These are phyloP conservation scores for Xylariaceae sp. DNA, from an alignment of 2,329 filamentous ascomycete species.

Conservation along the genomic window DNA sequence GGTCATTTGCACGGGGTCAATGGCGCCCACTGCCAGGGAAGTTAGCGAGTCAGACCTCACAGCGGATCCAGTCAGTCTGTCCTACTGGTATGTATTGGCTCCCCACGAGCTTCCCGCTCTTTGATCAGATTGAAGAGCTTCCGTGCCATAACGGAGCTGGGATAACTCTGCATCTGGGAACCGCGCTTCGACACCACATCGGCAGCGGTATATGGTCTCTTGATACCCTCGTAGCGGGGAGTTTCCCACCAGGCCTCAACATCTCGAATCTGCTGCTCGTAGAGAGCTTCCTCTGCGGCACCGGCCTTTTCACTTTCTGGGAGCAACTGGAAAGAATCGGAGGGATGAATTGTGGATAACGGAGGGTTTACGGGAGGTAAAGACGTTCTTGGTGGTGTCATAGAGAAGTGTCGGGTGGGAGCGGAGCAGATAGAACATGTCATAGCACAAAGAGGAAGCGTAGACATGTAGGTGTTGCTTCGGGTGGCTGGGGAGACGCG, in stretches of 20 bases:
- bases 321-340: constrained; percentile 85
- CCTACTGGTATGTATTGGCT: constrained; percentile 92
- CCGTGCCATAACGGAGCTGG: constrained; percentile 90
- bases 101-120: constrained; percentile 73
- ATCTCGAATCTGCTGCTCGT: constrained; percentile 79
- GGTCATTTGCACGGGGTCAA: constrained; percentile 99
- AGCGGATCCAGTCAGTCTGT: constrained; percentile 12
- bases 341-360: constrained; percentile 61
- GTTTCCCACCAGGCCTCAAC: constrained; percentile 91
- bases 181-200: constrained; percentile 95
- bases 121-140: constrained; percentile 91
- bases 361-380: constrained; percentile 60
- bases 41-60: not conserved
- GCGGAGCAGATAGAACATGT: constrained; percentile 12
- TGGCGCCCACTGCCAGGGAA: constrained; percentile 75
- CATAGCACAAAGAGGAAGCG: constrained; percentile 23
- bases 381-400: constrained; percentile 54
- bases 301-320: constrained; percentile 77
- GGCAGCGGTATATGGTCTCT: constrained; percentile 84
- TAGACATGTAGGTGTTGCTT: constrained; percentile 8
- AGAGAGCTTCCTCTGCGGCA: constrained; percentile 80
- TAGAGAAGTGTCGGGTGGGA: constrained; percentile 42
- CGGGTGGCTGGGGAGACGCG: constrained; percentile 35
- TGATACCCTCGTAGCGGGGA: constrained; percentile 85
- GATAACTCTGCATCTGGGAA: constrained; percentile 82